Evolutionary conservation across 1,284 basidiomycete species (phyloP).

Genomic region (Meripilus lineatus): DNA sequence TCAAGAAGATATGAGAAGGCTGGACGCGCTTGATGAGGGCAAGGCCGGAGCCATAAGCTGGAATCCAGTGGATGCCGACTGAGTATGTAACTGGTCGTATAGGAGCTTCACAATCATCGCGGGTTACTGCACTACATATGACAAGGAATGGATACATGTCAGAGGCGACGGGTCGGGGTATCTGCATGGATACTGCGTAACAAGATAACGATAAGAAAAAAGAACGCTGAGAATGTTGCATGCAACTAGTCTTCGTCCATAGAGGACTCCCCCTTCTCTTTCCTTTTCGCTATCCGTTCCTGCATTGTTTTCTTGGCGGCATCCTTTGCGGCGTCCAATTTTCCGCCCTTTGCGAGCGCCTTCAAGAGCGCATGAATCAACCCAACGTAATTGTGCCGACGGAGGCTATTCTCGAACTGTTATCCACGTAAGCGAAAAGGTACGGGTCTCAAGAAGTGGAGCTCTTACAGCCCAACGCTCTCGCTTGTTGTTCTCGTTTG

Average conservation of each 20-base stretch:
- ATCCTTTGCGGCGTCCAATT: constrained; percentile 43
- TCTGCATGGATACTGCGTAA: not conserved
- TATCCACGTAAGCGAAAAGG: constrained; percentile 4
- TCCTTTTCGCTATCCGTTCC: constrained; percentile 45
- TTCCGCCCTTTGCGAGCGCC: constrained; percentile 64
- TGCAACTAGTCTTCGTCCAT: constrained; percentile 47
- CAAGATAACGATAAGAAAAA: not conserved
- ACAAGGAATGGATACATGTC: constrained; percentile 2
- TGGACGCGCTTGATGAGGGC: constrained; percentile 47
- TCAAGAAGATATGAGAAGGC: constrained; percentile 41
- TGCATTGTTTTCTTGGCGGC: constrained; percentile 46
- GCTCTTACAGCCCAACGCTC: constrained; percentile 79
- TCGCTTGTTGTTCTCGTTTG: constrained; percentile 75
- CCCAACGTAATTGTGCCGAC: constrained; percentile 80
- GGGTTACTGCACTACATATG: no score
- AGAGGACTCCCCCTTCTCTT: constrained; percentile 40
- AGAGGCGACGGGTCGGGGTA: not conserved
- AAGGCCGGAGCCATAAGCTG: constrained; percentile 42
- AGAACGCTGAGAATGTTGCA: not conserved
- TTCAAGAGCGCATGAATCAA: constrained; percentile 67
- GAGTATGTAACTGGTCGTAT: not conserved
- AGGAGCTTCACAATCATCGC: no score
- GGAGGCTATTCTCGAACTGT: constrained; percentile 79
- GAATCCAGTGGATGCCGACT: constrained; percentile 44
- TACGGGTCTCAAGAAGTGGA: no score